Base-by-base conservation (phyloP, 805 yeast genomes). In the Suhomyces kilbournensis region DNA sequence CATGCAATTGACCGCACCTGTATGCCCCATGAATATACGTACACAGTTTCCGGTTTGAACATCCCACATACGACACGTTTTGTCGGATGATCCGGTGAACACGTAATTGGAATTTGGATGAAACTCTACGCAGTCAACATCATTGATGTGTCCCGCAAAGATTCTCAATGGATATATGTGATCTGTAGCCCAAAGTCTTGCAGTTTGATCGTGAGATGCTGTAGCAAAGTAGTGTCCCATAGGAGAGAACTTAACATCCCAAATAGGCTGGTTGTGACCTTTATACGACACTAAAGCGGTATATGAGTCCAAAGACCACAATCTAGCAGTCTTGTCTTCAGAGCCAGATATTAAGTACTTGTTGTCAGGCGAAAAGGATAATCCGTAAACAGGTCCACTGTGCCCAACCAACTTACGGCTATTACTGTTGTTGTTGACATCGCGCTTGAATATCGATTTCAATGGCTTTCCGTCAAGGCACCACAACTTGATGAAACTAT, bases 31-130 rank as follows among this genome's bases (percentile, higher is more conserved):
- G 68, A 94, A 93, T 8, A 94, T 84, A 56, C 99, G 81, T 26
- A 92, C 97, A 40, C 96, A 84, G 57, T 84, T 85, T 39, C 99
- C 99, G 42, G 85, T 81, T 35, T 85, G 82, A 23, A 94, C 84
- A 68, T 94, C 99, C 99, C 99, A 94, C 97, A 94, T 92, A 57
- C 99, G 80, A 64, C 96, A 87, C 0, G 98, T 90, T 71, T 91
- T 90, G 71, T 94, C 99, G 56, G 92, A 83, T 5, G 97, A 90
- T 6, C 99, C 99, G 0, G 99, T 93, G 64, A 94, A 85, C 6
- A 94, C 84, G 66, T 94, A 94, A 47, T 92, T 88, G 7, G 97
- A 92, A 68, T 94, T 94, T 23, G 99, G 98, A 72, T 94, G 99
- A 80, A 93, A 94, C 47, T 85, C 85, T 35, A 93, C 96, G 59